Conservation (phyloP, 352 stramenopile species). For the Pythium oligandrum region DNA sequence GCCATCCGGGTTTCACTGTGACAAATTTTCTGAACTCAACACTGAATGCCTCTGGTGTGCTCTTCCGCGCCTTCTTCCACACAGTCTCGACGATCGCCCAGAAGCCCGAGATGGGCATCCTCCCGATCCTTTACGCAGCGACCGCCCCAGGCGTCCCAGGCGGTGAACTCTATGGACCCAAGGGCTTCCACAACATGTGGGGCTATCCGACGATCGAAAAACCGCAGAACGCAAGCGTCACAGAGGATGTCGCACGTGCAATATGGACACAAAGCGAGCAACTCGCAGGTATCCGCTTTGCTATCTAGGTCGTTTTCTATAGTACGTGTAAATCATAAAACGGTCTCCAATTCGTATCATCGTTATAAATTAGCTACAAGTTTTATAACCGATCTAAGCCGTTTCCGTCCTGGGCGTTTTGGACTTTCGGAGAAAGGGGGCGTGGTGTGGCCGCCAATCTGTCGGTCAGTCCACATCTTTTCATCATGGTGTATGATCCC, state of each 20-base stretch:
- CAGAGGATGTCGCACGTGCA: conserved; percentile 3
- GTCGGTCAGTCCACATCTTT: no score
- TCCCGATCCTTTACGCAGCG: conserved; percentile 46
- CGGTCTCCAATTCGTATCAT: no score
- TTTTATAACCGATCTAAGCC: no score
- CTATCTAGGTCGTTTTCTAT: not conserved
- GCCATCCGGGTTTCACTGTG: conserved; percentile 85
- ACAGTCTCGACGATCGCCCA: conserved; percentile 57
- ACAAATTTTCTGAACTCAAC: conserved; percentile 59
- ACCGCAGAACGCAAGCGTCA: conserved; percentile 40
- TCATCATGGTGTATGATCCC: no score
- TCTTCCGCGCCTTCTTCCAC: conserved; percentile 37
- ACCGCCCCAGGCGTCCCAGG: conserved; percentile 34
- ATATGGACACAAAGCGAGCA: conserved; percentile 13
- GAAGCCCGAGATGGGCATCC: conserved; percentile 44
- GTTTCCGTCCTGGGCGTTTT: no score
- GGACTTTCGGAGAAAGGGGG: no score
- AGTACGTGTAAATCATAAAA: no score
- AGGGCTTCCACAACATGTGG: conserved; percentile 55
- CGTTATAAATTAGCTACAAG: no score
- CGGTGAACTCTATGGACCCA: conserved; percentile 51
- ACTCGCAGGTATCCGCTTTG: conserved; percentile 12
- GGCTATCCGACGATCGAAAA: conserved; percentile 42
- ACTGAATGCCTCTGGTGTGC: conserved; percentile 41
- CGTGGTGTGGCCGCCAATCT: no score